phyloP scores from a whole-genome alignment of 2,329 filamentous ascomycete genomes.

The Cordyceps farinosa region DNA sequence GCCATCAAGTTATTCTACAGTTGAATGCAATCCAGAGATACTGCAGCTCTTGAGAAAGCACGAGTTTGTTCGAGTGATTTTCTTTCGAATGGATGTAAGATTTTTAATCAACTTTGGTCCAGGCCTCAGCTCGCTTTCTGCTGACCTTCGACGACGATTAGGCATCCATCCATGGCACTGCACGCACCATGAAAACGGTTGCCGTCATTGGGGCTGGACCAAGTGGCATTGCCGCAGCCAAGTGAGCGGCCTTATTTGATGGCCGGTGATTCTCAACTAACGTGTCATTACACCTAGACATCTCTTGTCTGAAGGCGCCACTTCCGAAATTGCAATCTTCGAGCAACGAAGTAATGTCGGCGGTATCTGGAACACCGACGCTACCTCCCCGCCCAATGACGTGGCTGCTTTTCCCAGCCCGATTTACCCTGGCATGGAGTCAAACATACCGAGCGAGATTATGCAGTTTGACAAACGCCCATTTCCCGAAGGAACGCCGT shows the following conservation, averaged over 20 bases:
- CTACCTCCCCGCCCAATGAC: not conserved
- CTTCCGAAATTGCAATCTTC: constrained; percentile 1
- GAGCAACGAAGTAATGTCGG: constrained; percentile 8
- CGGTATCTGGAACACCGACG: constrained; percentile 7
- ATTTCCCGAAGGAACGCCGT: constrained; percentile 2
- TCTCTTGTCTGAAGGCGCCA: not conserved
- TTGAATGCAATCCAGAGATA: too few relatives aligned
- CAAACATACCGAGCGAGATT: constrained; percentile 8
- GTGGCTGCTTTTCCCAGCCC: constrained; percentile 9
- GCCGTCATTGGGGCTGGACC: constrained; percentile 6
- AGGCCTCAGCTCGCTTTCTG: too few relatives aligned
- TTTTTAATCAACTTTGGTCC: too few relatives aligned
- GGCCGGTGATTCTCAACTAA: not conserved
- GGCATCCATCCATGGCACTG: not conserved
- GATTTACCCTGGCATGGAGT: constrained; percentile 10
- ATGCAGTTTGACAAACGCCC: constrained; percentile 6
- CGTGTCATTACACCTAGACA: not conserved
- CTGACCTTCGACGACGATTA: too few relatives aligned
- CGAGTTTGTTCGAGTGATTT: too few relatives aligned
- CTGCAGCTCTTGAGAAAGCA: too few relatives aligned
- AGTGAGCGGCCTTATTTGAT: not conserved
- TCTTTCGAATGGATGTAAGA: too few relatives aligned
- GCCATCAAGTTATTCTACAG: too few relatives aligned
- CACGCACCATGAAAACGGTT: not conserved
- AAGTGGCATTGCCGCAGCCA: constrained; percentile 13